Base-by-base conservation (phyloP, 768 basidiomycete species). In the Lactarius pseudohatsudake region DNA sequence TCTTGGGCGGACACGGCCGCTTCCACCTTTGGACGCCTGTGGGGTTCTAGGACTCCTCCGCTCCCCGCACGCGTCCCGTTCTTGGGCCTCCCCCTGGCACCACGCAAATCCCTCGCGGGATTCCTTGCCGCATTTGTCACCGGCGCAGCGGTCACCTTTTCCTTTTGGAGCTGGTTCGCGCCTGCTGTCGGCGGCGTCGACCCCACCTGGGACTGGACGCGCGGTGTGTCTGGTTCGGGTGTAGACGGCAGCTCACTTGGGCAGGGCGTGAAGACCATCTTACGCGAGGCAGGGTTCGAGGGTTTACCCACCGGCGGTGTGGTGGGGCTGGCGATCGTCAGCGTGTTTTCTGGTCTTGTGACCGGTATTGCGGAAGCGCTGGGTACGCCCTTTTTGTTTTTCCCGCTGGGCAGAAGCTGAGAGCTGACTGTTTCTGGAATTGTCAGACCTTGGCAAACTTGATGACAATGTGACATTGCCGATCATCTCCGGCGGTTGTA, bases 1-100 rank as follows among this genome's bases (percentile, higher is more conserved):
- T 94, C 94, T 38, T 97, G 95, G 95, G 94, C 93, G 0, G 95
- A 97, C 76, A 96, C 95, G 1, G 87, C 94, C 20, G 95, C 95
- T 6, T 96, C 95, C 11, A 96, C 92, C 15, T 80, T 96, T 69
- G 95, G 95, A 54, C 86, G 95, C n/a, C 79, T 93, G 40, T 93
- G 85, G 75, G 92, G 93, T 47, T 78, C 80, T n/a, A 77, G 79
- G 56, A 92, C 93, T 0, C 84, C 85, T 0, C 82, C 78, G 5
- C 83, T 90, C 4, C 89, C 89, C 2, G 74, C 78, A 56, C 78
- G 74, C 77, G 65, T 82, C 66, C 77, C 76, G 64, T 73, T 79
- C 78, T 75, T 82, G 70, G 77, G 80, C 2, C 79, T 94, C 50
- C 91, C 87, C 0, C 82, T 96, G 59, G 91, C 92, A 0, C 85